phyloP scores from a whole-genome alignment of 345 rosid species.

The Pelargonium nanum region DNA sequence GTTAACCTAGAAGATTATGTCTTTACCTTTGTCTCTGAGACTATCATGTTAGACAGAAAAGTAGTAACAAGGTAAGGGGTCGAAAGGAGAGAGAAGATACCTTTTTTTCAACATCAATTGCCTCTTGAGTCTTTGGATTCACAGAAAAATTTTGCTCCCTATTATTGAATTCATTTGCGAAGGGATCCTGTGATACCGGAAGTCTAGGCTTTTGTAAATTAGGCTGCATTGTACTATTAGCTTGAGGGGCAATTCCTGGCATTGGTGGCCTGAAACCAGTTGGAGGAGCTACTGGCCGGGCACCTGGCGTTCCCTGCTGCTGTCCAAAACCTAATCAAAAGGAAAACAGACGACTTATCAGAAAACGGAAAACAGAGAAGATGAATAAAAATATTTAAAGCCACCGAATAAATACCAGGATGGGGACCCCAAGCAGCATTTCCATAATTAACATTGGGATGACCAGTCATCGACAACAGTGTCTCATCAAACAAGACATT shows the following conservation, averaged over 20 bases:
- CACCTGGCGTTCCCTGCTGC: constrained; percentile 42
- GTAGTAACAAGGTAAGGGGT: neutral
- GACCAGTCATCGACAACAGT: constrained; percentile 72
- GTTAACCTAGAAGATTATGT: too few species aligned
- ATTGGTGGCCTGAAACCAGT: constrained; percentile 65
- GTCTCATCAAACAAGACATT: constrained; percentile 77
- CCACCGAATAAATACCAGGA: constrained; percentile 40
- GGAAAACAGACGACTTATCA: constrained; percentile 7
- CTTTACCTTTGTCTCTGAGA: too few species aligned
- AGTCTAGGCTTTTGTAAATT: constrained; percentile 45
- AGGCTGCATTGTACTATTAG: constrained; percentile 27
- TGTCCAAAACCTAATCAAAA: constrained; percentile 55
- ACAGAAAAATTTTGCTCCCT: constrained; percentile 29
- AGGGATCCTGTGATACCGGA: constrained; percentile 45
- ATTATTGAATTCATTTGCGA: constrained; percentile 41
- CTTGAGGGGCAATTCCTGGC: constrained; percentile 36
- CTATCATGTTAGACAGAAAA: too few species aligned
- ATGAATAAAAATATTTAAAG: constrained; percentile 13
- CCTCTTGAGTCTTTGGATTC: constrained; percentile 35
- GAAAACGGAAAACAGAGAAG: constrained; percentile 13
- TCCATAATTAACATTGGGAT: constrained; percentile 51
- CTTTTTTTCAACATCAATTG: constrained; percentile 46
- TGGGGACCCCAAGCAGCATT: constrained; percentile 68
- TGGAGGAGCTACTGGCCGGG: constrained; percentile 39
- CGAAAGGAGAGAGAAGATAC: constrained; percentile 26